Conservation (phyloP, 2,329 filamentous ascomycete species). For the Colletotrichum musicola region DNA sequence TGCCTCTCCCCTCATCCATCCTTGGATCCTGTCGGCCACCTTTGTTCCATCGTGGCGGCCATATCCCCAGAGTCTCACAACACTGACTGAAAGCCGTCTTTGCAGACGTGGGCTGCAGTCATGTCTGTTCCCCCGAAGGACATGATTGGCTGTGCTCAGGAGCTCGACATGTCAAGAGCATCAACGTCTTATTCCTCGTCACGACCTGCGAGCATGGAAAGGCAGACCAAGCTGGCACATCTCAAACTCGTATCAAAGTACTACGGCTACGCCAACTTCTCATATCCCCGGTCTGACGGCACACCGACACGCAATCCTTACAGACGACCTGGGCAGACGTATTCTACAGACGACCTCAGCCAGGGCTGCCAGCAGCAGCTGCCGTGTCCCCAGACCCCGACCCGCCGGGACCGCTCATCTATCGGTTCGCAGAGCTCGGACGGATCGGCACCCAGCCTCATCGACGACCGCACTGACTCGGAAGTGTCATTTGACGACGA, state of each 20-base stretch:
- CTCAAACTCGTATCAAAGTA: slow-evolving; percentile 56
- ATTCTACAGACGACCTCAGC: slow-evolving; percentile 32
- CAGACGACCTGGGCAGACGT: slow-evolving; percentile 37
- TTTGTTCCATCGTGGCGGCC: slow-evolving; percentile 16
- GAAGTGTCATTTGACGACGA: slow-evolving; percentile 66
- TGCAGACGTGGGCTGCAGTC: slow-evolving; percentile 30
- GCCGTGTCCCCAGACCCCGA: slow-evolving; percentile 37
- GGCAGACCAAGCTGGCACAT: slow-evolving; percentile 51
- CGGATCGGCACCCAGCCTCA: slow-evolving; percentile 60
- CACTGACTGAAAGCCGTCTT: slow-evolving; percentile 24
- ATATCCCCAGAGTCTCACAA: background rate
- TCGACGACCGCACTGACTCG: slow-evolving; percentile 64
- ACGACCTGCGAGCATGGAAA: slow-evolving; percentile 49
- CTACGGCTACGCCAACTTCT: slow-evolving; percentile 56
- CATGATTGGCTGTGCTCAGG: slow-evolving; percentile 34
- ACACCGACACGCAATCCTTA: slow-evolving; percentile 36
- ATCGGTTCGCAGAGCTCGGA: slow-evolving; percentile 54
- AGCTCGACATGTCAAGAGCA: slow-evolving; percentile 22
- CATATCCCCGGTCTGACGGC: slow-evolving; percentile 51
- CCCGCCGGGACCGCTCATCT: slow-evolving; percentile 53
- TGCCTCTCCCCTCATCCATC: slow-evolving; percentile 26
- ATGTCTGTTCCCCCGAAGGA: slow-evolving; percentile 33
- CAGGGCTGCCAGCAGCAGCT: slow-evolving; percentile 18
- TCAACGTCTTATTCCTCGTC: slow-evolving; percentile 25
- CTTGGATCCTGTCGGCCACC: slow-evolving; percentile 8